Evolutionary conservation across 2,329 filamentous ascomycete genomes (phyloP).

Genomic region (Penicillium sp.): DNA sequence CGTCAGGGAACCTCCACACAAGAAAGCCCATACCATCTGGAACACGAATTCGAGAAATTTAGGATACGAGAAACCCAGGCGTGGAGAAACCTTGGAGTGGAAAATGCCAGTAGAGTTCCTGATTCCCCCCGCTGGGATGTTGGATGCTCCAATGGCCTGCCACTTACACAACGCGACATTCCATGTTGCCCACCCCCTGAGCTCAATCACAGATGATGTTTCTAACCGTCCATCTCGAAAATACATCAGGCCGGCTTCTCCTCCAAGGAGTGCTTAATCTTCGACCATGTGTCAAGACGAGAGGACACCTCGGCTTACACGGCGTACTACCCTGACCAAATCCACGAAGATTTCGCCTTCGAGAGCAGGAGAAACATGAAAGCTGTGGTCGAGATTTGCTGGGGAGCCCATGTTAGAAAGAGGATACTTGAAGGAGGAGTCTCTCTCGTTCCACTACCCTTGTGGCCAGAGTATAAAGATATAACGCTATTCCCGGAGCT

Average conservation of each 20-base stretch:
- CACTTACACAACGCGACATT: conserved; percentile 6
- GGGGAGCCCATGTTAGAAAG: neutral
- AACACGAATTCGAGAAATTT: too few relatives aligned
- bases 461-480: neutral
- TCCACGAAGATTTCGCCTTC: neutral
- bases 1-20: too few relatives aligned
- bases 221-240: neutral
- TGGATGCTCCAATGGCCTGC: neutral
- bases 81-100: too few relatives aligned
- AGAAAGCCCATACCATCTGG: too few relatives aligned
- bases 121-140: too few relatives aligned
- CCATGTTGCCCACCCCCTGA: neutral
- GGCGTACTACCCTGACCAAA: neutral
- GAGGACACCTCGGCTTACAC: neutral
- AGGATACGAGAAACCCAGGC: too few relatives aligned
- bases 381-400: conserved; percentile 6
- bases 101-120: too few relatives aligned
- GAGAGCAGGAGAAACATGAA: neutral
- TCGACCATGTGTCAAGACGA: conserved; percentile 4
- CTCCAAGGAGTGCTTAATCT: neutral
- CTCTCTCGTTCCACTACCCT: neutral
- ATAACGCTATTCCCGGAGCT: neutral
- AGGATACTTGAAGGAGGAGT: neutral
- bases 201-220: neutral
- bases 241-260: neutral